These are phyloP conservation scores for Podospora bellae-mahoneyi DNA, from an alignment of 495 filamentous ascomycete genomes.

Conservation along the genomic window DNA sequence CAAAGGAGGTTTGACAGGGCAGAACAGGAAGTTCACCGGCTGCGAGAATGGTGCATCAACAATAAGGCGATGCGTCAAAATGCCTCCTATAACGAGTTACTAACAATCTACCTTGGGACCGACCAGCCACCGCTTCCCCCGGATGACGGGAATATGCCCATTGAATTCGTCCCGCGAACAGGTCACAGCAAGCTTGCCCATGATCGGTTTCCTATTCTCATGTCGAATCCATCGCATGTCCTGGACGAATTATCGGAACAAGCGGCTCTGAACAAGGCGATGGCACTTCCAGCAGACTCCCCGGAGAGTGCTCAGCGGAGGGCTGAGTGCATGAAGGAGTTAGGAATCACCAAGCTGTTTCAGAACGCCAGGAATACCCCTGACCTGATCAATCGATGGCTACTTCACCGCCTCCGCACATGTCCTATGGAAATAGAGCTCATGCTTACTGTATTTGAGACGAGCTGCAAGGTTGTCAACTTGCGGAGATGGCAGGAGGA, in stretches of 20 bases:
- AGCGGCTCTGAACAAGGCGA: slow-evolving; percentile 24
- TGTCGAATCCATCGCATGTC: slow-evolving; percentile 35
- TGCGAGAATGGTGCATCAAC: slow-evolving; percentile 26
- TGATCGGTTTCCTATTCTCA: slow-evolving; percentile 32
- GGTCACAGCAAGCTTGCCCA: slow-evolving; percentile 19
- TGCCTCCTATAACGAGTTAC: slow-evolving; percentile 30
- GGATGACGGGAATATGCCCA: slow-evolving; percentile 27
- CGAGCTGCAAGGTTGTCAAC: slow-evolving; percentile 36
- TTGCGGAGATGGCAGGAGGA: slow-evolving; percentile 45
- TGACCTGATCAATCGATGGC: slow-evolving; percentile 48
- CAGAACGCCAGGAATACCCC: slow-evolving; percentile 33
- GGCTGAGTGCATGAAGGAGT: slow-evolving; percentile 34
- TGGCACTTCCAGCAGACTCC: slow-evolving; percentile 25
- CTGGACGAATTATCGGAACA: slow-evolving; percentile 24
- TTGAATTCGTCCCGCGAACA: slow-evolving; percentile 15
- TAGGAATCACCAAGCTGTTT: slow-evolving; percentile 33
- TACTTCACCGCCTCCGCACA: slow-evolving; percentile 45
- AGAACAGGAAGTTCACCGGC: slow-evolving; percentile 16
- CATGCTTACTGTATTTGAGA: slow-evolving; percentile 37
- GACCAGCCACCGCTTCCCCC: slow-evolving; percentile 7
- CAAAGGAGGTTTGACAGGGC: slow-evolving; percentile 21
- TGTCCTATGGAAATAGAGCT: slow-evolving; percentile 44
- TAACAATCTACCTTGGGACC: slow-evolving; percentile 23
- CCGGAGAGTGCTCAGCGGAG: slow-evolving; percentile 21
- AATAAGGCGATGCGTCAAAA: slow-evolving; percentile 35